A percentile compares a stretch with the other conserved stretches of the same genome.
phyloP scores from a whole-genome alignment of 2,329 filamentous ascomycete species.

The Diaporthe australafricana region DNA sequence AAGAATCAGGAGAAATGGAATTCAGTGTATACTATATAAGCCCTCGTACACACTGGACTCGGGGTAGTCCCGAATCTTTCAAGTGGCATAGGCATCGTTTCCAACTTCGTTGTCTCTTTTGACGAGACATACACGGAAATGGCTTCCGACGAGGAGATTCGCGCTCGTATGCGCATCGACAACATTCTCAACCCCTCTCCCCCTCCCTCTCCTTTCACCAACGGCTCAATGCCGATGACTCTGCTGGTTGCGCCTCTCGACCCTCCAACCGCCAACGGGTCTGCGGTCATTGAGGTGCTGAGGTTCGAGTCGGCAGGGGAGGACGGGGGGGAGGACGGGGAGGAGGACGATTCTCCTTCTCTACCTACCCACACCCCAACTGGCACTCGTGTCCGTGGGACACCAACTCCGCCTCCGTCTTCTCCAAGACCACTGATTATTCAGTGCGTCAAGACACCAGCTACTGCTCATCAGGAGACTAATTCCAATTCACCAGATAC shows the following conservation, averaged over 20 bases:
- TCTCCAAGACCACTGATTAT: background rate
- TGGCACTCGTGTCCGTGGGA: background rate
- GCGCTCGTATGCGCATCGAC: constrained; percentile 11
- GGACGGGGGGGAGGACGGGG: background rate
- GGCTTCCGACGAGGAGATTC: background rate
- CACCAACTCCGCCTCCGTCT: background rate
- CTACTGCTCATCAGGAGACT: constrained; percentile 35
- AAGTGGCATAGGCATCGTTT: background rate
- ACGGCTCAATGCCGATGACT: constrained; percentile 22
- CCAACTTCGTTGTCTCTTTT: no score
- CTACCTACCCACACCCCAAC: background rate
- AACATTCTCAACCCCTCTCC: constrained; percentile 5
- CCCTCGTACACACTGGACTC: background rate
- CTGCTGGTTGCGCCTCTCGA: constrained; percentile 1
- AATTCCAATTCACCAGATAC: constrained; percentile 54
- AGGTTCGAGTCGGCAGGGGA: background rate
- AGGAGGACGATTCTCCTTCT: background rate
- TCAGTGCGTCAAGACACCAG: background rate
- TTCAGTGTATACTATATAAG: background rate
- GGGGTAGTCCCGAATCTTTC: background rate
- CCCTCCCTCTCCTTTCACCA: constrained; percentile 30
- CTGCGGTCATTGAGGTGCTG: background rate
- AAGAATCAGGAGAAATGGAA: background rate
- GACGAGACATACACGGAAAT: no score
- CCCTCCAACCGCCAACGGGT: constrained; percentile 20